Base-by-base conservation (phyloP, 2,329 filamentous ascomycete genomes). In the Penicillium corylophilum region DNA sequence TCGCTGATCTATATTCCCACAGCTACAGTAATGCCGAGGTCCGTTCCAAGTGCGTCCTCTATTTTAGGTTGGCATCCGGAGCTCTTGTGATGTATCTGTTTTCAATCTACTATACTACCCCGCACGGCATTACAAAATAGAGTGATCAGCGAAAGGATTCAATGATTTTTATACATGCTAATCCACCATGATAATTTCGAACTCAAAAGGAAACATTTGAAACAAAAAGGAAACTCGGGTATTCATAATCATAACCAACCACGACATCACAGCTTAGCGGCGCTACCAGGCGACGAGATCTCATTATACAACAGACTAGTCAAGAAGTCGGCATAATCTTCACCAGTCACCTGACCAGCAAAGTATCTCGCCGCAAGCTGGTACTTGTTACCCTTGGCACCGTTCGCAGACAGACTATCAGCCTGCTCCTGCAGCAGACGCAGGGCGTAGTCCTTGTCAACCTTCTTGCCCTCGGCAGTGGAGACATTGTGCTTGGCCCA, bases 301-400 rank as follows among this genome's bases (percentile, higher is more conserved):
- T 72, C 70, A 26, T 72, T 89, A 75, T 95, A 95, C 45, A 96
- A 75, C 61, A 96, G 76, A 46, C 88, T 94, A 56, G 64, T 96
- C 78, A 99, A 75, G 78, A 97, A 97, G 74, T 99, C 94, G 12
- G 92, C 91, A 72, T 97, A 97, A 63, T 96, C 92, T 79, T 97
- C 94, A 50, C 94, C 94, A 3, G 93, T 97, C 51, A 97, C 88
- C 80, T 99, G 94, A 41, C 84, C 79, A 29, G 89, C 85, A 69
- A 97, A 96, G 77, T 97, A 97, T 75, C 95, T 87, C 1, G 90
- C 90, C 1, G 94, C 94, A 47, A 96, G 82, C 54, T 87, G 84
- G 77, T 81, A 96, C 80, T 96, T 96, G 80, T 96, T 94, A 51
- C 91, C 91, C 79, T 89, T 88, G 45, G 86, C 83, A 2, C 85